Base-by-base conservation (phyloP, 2,329 filamentous ascomycete species). In the Aspergillus amoenus region DNA sequence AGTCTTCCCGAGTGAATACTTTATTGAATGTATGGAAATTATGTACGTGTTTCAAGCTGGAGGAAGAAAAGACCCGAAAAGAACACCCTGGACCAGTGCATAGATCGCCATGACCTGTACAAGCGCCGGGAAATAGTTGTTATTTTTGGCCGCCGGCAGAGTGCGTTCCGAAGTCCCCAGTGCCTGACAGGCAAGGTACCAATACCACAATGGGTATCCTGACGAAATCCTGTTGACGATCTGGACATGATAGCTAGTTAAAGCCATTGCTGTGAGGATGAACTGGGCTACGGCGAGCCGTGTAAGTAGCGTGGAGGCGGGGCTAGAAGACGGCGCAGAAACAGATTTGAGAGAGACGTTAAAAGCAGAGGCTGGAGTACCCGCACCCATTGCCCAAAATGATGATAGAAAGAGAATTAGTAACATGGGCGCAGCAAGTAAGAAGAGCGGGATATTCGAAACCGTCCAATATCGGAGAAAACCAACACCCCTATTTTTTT, bases 21-120 rank as follows among this genome's bases (percentile, higher is more conserved):
- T 15, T 37, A 37, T 7, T 37, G 6, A n/a, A n/a, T 15, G 34
- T 37, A 37, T n/a, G 27, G 27, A 9, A 27, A 46, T 46, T 30
- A 7, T n/a, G 22, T 11, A 6, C 18, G 22, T 17, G 15, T 43
- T 6, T 54, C 55, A 96, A 21, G 94, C 94, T 42, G 94, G 94
- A 5, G 94, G 94, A 48, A 99, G 80, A 72, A 99, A 99, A 3
- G 87, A 92, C 4, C 92, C 88, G 78, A 91, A 99, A 42, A 99
- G 77, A 7, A 85, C 88, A 0, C 84, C 91, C 71, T 99, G 94
- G 43, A 97, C 83, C 34, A 89, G 73, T 3, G 85, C 90, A 77
- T 99, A 99, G 74, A 93, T 82, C 53, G 92, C 79, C 81, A 93
- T 90, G 64, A 86, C 90, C 51, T 84, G 77, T 44, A 90, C 80